Conservation (phyloP, 2,329 filamentous ascomycete genomes). For the Myriosclerotinia scirpicola region DNA sequence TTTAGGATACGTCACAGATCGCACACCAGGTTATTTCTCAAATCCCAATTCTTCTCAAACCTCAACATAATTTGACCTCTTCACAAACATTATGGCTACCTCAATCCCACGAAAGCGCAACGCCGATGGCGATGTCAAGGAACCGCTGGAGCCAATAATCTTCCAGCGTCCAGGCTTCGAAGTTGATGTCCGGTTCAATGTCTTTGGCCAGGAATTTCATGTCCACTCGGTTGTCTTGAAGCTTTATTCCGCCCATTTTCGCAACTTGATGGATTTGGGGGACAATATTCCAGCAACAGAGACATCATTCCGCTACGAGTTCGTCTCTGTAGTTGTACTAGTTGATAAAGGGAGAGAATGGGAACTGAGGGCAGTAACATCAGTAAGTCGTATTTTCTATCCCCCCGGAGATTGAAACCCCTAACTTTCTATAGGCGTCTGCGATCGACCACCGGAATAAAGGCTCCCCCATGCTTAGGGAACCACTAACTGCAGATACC, state of each 20-base stretch:
- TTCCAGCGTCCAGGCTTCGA: neutral
- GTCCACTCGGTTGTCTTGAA: slow-evolving; percentile 26
- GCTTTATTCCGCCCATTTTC: slow-evolving; percentile 25
- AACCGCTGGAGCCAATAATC: neutral
- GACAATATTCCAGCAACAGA: slow-evolving; percentile 8
- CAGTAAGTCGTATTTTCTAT: too few species aligned
- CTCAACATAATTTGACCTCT: too few species aligned
- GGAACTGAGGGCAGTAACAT: slow-evolving; percentile 24
- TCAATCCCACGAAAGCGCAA: neutral
- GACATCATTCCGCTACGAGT: slow-evolving; percentile 26
- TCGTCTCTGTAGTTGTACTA: slow-evolving; percentile 26
- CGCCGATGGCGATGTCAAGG: neutral
- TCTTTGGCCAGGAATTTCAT: slow-evolving; percentile 23
- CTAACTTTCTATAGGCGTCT: neutral
- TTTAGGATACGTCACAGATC: too few species aligned
- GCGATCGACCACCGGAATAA: neutral
- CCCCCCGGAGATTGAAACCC: too few species aligned
- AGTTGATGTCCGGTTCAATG: slow-evolving; percentile 8
- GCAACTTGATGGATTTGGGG: slow-evolving; percentile 17
- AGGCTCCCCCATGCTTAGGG: neutral
- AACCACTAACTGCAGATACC: too few species aligned
- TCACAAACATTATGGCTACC: too few species aligned
- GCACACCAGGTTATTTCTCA: too few species aligned
- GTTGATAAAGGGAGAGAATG: slow-evolving; percentile 26
- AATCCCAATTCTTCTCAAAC: too few species aligned